Evolutionary conservation across 73 alveolate species (phyloP).

Genomic region (Paramecium pentaurelia): DNA sequence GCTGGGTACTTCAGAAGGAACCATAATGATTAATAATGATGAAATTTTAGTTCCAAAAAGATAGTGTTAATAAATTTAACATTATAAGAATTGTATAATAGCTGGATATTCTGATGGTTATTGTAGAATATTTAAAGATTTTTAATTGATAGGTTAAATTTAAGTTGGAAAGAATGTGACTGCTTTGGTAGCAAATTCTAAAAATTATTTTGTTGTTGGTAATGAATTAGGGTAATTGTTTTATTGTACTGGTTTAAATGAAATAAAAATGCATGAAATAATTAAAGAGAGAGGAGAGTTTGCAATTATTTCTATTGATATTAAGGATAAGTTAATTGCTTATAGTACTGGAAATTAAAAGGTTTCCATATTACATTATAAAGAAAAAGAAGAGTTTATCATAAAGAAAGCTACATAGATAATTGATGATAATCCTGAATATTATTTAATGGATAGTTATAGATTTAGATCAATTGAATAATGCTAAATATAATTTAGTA

Average conservation of each 20-base stretch:
- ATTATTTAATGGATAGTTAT: conserved; percentile 41
- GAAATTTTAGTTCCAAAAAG: conserved; percentile 37
- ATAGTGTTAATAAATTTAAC: not conserved
- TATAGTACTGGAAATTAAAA: conserved; percentile 33
- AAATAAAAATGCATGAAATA: conserved; percentile 8
- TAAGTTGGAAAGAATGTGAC: conserved; percentile 14
- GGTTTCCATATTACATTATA: not conserved
- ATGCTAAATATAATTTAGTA: not conserved
- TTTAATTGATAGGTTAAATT: not conserved
- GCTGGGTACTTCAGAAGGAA: conserved; percentile 10
- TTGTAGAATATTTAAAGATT: conserved; percentile 22
- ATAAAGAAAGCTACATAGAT: not conserved
- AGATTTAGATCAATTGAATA: conserved; percentile 20
- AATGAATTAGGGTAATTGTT: not conserved
- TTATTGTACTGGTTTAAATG: conserved; percentile 36
- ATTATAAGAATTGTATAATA: not conserved
- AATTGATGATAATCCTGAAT: not conserved
- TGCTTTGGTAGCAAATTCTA: not conserved
- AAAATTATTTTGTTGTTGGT: not conserved
- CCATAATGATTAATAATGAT: not conserved
- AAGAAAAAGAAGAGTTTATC: not conserved
- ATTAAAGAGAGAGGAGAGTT: not conserved
- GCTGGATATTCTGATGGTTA: conserved; percentile 32
- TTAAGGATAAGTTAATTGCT: not conserved
- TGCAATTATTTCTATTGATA: not conserved